Base-by-base conservation (phyloP, 2,329 filamentous ascomycete genomes). In the Ophiostoma ips region DNA sequence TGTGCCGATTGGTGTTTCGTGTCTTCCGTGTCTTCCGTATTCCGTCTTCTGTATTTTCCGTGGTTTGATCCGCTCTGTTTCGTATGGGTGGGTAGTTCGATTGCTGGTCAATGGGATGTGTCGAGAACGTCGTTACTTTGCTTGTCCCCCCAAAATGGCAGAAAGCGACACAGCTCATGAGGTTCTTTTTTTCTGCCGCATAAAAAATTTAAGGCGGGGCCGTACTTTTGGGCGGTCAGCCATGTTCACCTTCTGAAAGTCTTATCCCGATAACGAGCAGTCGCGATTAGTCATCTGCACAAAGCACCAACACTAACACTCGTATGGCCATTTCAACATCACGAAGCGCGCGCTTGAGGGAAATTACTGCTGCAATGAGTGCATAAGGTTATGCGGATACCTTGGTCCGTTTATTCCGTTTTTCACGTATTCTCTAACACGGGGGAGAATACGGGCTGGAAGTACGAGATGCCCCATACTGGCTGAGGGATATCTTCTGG, bases 211-310 rank as follows among this genome's bases (percentile, higher is more conserved):
- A 30, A 28, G 12, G 31, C 47, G 45, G 51, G 19, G 31, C 36
- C 7, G 12, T 36, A 43, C n/a, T 34, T 30, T 33, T 52, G 28
- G 46, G 50, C 50, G 50, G 50, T 49, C 46, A 52, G 41, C n/a
- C 16, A n/a, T 16, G 7, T 12, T 38, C n/a, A 13, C 5, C 34
- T 13, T 12, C 15, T 8, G 10, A 30, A 8, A 4, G n/a, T 10
- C 10, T 9, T 35, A n/a, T n/a, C n/a, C n/a, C n/a, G n/a, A n/a
- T n/a, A n/a, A n/a, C n/a, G n/a, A n/a, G n/a, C n/a, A n/a, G n/a
- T n/a, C n/a, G n/a, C 28, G 38, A n/a, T 41, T 41, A 30, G 38
- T 41, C 38, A 41, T n/a, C 13, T n/a, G n/a, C n/a, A n/a, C n/a
- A n/a, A n/a, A n/a, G n/a, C n/a, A n/a, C n/a, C n/a, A n/a, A 1